Evolutionary conservation across 2,329 filamentous ascomycete genomes (phyloP).

Genomic region (Sarocladiaceae sp.): DNA sequence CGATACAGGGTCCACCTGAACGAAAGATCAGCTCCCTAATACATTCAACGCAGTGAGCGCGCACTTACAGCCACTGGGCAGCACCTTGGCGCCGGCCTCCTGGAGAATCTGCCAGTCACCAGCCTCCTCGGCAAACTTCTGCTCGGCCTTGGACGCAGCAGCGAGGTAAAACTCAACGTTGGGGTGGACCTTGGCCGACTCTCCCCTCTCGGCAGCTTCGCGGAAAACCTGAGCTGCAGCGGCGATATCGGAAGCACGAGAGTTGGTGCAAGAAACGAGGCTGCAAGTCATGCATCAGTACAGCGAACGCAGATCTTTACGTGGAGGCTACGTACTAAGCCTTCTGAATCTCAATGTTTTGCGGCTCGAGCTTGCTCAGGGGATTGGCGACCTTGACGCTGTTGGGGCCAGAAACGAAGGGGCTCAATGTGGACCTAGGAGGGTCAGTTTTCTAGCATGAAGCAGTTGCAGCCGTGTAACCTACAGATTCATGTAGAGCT

Average conservation of each 20-base stretch:
- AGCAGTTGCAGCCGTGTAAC: neutral
- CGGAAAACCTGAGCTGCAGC: slow-evolving; percentile 81
- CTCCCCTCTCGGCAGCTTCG: slow-evolving; percentile 54
- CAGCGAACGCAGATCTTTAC: neutral
- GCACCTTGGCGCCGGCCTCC: slow-evolving; percentile 66
- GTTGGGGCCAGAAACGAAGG: slow-evolving; percentile 80
- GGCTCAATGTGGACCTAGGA: slow-evolving; percentile 60
- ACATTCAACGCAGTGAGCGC: too few species aligned
- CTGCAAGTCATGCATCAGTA: neutral
- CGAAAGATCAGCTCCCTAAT: neutral
- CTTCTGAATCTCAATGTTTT: slow-evolving; percentile 73
- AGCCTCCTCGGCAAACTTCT: slow-evolving; percentile 66
- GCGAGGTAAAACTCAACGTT: slow-evolving; percentile 88
- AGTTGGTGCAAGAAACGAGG: slow-evolving; percentile 86
- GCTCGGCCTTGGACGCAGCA: slow-evolving; percentile 74
- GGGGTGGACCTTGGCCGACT: slow-evolving; percentile 53
- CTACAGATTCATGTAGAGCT: slow-evolving; percentile 70
- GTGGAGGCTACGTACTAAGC: slow-evolving; percentile 48
- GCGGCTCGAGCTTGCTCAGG: slow-evolving; percentile 61
- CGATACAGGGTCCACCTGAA: neutral
- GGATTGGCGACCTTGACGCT: slow-evolving; percentile 83
- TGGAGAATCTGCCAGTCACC: slow-evolving; percentile 83
- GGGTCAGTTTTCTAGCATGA: slow-evolving; percentile 22
- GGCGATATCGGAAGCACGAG: slow-evolving; percentile 70
- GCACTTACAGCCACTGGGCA: slow-evolving; percentile 67